phyloP scores from a whole-genome alignment of 164 flowering plant species.

The Liquidambar formosana region DNA sequence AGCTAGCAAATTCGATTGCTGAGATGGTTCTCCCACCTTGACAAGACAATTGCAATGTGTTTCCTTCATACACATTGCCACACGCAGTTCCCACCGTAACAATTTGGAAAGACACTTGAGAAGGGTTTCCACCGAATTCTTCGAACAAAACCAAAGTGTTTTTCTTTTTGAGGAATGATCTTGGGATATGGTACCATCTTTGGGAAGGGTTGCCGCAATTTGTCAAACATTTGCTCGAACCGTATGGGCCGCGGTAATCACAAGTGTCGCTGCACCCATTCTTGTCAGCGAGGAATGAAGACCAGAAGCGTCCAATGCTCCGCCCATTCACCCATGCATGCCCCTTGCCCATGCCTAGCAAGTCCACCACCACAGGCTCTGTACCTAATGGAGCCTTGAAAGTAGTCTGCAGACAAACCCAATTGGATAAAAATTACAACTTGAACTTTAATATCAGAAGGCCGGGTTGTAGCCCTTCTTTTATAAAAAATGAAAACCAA shows the following conservation, averaged over 20 bases:
- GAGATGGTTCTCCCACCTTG: constrained; percentile 41
- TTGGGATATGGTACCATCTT: constrained; percentile 72
- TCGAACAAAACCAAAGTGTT: constrained; percentile 62
- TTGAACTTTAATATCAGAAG: too few species aligned
- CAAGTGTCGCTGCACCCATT: constrained; percentile 51
- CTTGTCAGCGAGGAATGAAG: constrained; percentile 29
- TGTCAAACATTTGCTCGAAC: constrained; percentile 31
- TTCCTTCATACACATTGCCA: constrained; percentile 34
- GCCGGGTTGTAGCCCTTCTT: too few species aligned
- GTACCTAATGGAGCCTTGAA: constrained; percentile 66
- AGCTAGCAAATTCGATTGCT: constrained; percentile 49
- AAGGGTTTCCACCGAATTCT: constrained; percentile 65
- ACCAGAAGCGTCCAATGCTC: constrained; percentile 72
- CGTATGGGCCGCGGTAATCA: constrained; percentile 66
- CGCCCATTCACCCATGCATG: constrained; percentile 77
- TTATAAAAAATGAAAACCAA: too few species aligned
- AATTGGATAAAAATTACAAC: background rate
- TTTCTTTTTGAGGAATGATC: constrained; percentile 37
- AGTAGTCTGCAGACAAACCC: constrained; percentile 32
- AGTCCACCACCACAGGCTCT: constrained; percentile 66
- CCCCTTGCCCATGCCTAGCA: constrained; percentile 74
- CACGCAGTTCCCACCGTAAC: constrained; percentile 39
- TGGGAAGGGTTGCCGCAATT: constrained; percentile 73
- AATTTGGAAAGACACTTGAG: constrained; percentile 42
- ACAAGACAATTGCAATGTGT: constrained; percentile 48